Evolutionary conservation across 2,329 filamentous ascomycete species (phyloP).

Genomic region (Colletotrichum chlorophyti): DNA sequence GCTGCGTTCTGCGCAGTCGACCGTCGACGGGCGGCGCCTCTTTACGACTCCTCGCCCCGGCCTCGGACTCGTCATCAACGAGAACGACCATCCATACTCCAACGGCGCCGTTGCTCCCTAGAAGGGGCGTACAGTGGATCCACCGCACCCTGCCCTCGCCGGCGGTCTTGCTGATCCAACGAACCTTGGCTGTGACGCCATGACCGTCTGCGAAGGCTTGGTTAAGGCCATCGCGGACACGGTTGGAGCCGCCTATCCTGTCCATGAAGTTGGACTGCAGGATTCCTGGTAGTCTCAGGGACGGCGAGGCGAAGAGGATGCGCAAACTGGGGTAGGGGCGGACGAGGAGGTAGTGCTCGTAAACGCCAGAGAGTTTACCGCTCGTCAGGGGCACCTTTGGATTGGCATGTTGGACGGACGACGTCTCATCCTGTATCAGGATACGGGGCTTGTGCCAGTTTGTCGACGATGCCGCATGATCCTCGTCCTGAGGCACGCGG

Average conservation of each 20-base stretch:
- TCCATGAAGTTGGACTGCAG: slow-evolving; percentile 65
- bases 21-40: slow-evolving; percentile 36
- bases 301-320: slow-evolving; percentile 73
- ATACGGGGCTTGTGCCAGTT: slow-evolving; percentile 48
- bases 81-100: slow-evolving; percentile 83
- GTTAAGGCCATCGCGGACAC: slow-evolving; percentile 54
- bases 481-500: slow-evolving; percentile 49
- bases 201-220: slow-evolving; percentile 71
- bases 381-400: slow-evolving; percentile 22
- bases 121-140: slow-evolving; percentile 79
- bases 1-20: slow-evolving; percentile 20
- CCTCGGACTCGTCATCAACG: slow-evolving; percentile 65
- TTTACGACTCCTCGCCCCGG: slow-evolving; percentile 12
- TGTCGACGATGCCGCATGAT: slow-evolving; percentile 40
- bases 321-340: slow-evolving; percentile 70
- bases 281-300: slow-evolving; percentile 71
- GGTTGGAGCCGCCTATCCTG: slow-evolving; percentile 56
- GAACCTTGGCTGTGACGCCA: slow-evolving; percentile 77
- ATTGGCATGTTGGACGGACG: slow-evolving; percentile 27
- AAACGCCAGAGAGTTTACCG: slow-evolving; percentile 48
- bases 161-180: slow-evolving; percentile 66
- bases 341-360: slow-evolving; percentile 68
- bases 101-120: slow-evolving; percentile 70
- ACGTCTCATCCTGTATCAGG: slow-evolving; percentile 45
- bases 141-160: slow-evolving; percentile 70